Evolutionary conservation across 2,329 filamentous ascomycete genomes (phyloP).

Genomic region (Botrytis paeoniae): DNA sequence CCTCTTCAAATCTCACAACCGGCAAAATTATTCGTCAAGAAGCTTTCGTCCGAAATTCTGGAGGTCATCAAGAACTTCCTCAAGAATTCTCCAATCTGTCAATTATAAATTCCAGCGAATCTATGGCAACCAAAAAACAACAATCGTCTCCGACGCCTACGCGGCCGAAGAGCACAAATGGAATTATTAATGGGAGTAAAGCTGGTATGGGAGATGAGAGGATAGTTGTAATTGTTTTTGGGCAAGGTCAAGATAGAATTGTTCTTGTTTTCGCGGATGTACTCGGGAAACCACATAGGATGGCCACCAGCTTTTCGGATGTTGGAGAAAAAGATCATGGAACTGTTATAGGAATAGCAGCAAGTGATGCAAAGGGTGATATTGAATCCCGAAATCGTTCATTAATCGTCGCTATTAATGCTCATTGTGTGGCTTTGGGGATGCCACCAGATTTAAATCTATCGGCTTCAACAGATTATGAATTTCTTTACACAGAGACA

Average conservation of each 20-base stretch:
- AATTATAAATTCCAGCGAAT: conserved; percentile 4
- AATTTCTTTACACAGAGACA: conserved; percentile 75
- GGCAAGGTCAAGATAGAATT: conserved; percentile 68
- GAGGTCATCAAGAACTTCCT: conserved; percentile 1
- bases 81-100: conserved; percentile 3
- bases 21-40: conserved; percentile 4
- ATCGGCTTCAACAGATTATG: conserved; percentile 73
- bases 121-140: conserved; percentile 46
- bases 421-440: conserved; percentile 69
- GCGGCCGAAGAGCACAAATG: conserved; percentile 41
- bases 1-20: not conserved
- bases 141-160: conserved; percentile 51
- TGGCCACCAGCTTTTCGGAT: conserved; percentile 54
- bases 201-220: conserved; percentile 50
- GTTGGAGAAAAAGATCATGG: conserved; percentile 55
- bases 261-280: conserved; percentile 75
- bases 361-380: conserved; percentile 54
- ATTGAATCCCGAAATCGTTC: conserved; percentile 56
- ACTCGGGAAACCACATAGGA: conserved; percentile 67
- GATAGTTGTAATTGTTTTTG: conserved; percentile 66
- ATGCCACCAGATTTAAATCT: conserved; percentile 66
- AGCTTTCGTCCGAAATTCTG: not conserved
- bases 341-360: conserved; percentile 65
- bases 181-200: conserved; percentile 37
- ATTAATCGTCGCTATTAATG: conserved; percentile 68